These are phyloP conservation scores for Zancudomyces culisetae DNA, from an alignment of 371 early-diverging fungal species.

Conservation along the genomic window DNA sequence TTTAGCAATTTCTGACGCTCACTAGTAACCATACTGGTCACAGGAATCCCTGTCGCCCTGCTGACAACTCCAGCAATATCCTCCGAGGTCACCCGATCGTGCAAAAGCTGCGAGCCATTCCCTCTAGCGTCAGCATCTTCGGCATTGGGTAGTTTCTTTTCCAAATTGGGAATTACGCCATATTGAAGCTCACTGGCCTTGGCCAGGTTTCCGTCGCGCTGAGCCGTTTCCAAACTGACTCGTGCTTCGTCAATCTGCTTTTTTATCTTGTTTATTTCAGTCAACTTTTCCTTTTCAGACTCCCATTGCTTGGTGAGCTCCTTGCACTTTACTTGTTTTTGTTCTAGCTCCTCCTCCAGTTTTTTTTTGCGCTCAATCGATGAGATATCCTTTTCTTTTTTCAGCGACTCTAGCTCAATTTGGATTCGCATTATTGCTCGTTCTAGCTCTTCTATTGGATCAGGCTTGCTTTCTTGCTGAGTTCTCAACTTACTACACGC, in stretches of 20 bases:
- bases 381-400: conserved; percentile 46
- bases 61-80: conserved; percentile 74
- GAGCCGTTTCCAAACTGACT: conserved; percentile 47
- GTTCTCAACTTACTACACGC: conserved; percentile 65
- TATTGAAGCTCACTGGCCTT: conserved; percentile 62
- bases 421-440: conserved; percentile 52
- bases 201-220: conserved; percentile 35
- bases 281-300: conserved; percentile 44
- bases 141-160: conserved; percentile 42
- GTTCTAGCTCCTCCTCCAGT: conserved; percentile 39
- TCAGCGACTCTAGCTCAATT: conserved; percentile 52
- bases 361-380: conserved; percentile 50
- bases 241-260: conserved; percentile 54
- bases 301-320: conserved; percentile 47
- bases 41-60: conserved; percentile 77
- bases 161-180: conserved; percentile 73
- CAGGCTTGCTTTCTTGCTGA: conserved; percentile 69
- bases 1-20: conserved; percentile 66
- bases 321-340: conserved; percentile 39
- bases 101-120: conserved; percentile 35
- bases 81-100: conserved; percentile 70
- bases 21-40: conserved; percentile 50
- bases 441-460: conserved; percentile 49
- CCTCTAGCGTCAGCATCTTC: conserved; percentile 6
- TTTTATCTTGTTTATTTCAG: conserved; percentile 50